Conservation (phyloP, 2,329 filamentous ascomycete species). For the Aspergillus sojae region DNA sequence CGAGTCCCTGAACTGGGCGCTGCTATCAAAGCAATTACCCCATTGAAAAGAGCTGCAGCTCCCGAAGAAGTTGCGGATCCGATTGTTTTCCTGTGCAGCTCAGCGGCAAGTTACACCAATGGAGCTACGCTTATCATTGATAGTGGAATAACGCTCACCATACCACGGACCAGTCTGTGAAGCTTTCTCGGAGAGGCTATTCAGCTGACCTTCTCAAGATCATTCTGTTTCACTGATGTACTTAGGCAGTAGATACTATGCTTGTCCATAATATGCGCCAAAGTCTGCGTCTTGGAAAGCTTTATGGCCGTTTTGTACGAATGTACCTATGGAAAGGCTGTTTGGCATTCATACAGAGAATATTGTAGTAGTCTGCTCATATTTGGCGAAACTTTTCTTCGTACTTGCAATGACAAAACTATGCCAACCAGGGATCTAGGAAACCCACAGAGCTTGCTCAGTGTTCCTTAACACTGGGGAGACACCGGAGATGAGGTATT, state of each 20-base stretch:
- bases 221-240: neutral
- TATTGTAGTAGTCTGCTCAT: no score
- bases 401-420: fast-evolving
- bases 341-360: no score
- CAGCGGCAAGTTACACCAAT: constrained; percentile 1
- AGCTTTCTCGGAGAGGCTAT: neutral
- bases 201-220: neutral
- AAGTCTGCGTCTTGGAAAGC: no score
- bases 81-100: constrained; percentile 1
- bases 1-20: neutral
- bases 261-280: no score
- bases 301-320: no score
- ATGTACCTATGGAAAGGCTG: neutral
- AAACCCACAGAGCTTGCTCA: no score
- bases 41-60: constrained; percentile 6
- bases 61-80: constrained; percentile 3
- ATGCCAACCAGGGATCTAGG: no score
- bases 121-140: neutral
- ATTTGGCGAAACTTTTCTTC: no score
- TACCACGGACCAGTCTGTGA: neutral
- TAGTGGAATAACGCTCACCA: neutral
- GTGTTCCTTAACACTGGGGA: no score
- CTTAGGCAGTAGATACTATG: neutral
- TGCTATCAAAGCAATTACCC: neutral
- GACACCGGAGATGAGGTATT: no score